phyloP scores from a whole-genome alignment of 305 asterid species.

The Fraxinus nigra region DNA sequence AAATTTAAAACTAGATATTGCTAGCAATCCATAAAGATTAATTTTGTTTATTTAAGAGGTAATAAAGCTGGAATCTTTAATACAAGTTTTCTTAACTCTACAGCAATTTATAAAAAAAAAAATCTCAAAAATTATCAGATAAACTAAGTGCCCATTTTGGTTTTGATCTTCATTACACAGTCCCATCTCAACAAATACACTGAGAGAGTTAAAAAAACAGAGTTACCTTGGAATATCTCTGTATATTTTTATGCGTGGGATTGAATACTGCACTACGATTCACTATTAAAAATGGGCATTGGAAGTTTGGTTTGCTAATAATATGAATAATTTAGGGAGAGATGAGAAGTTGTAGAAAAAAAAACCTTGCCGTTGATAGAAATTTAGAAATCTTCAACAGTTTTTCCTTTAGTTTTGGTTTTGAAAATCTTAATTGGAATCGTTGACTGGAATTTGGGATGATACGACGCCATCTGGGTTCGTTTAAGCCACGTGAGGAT shows the following conservation, averaged over 20 bases:
- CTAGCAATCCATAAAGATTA: neutral
- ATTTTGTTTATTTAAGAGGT: neutral
- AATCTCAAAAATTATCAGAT: neutral
- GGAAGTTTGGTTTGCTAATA: neutral
- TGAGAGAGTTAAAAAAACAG: neutral
- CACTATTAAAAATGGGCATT: neutral
- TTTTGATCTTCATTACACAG: neutral
- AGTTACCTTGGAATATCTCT: constrained; percentile 17
- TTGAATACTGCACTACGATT: neutral
- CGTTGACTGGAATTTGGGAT: neutral
- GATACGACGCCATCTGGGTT: neutral
- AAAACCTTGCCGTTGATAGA: neutral
- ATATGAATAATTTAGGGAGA: neutral
- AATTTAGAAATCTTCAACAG: neutral
- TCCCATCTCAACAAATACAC: constrained; percentile 17
- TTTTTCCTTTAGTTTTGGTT: neutral
- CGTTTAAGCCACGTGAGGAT: neutral
- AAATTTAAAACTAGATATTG: neutral
- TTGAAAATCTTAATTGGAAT: neutral
- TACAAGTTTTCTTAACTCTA: neutral
- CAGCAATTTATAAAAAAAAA: neutral
- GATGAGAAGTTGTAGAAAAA: neutral
- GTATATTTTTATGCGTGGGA: neutral
- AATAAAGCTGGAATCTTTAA: neutral
- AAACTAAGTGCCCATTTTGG: neutral